Evolutionary conservation across 2,329 filamentous ascomycete genomes (phyloP).

Genomic region (Fusarium sterilihyphosum): DNA sequence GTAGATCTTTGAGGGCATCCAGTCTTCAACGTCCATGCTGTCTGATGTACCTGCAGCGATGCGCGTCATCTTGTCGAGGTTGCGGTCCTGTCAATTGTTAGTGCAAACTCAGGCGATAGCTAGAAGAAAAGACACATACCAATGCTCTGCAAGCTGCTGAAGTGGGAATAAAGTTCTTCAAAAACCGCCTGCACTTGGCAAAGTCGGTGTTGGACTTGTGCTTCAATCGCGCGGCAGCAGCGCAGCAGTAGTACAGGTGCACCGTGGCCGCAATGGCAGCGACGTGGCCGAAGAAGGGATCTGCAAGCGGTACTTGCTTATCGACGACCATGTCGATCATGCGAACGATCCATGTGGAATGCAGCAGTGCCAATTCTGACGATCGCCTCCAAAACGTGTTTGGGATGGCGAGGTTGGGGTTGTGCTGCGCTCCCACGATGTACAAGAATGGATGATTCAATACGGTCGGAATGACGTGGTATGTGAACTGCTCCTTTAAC

Average conservation of each 20-base stretch:
- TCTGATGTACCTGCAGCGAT: conserved; percentile 59
- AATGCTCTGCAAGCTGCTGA: conserved; percentile 58
- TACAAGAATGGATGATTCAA: conserved; percentile 65
- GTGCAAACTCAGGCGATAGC: neutral
- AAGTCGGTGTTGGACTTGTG: conserved; percentile 63
- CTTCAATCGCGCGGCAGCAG: conserved; percentile 58
- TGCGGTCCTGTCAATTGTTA: conserved; percentile 53
- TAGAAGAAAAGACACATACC: conserved; percentile 48
- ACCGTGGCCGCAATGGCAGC: conserved; percentile 63
- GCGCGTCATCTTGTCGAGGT: conserved; percentile 58
- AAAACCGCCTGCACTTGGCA: conserved; percentile 59
- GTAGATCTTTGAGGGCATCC: conserved; percentile 63
- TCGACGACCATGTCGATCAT: conserved; percentile 65
- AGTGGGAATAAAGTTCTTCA: conserved; percentile 58
- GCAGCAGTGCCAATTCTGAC: conserved; percentile 60
- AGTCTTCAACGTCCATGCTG: conserved; percentile 59
- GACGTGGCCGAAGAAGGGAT: conserved; percentile 62
- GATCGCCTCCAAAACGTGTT: conserved; percentile 65
- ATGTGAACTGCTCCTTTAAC: conserved; percentile 64
- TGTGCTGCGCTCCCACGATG: conserved; percentile 62
- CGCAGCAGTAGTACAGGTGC: conserved; percentile 64
- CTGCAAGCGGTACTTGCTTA: conserved; percentile 58
- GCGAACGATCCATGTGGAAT: conserved; percentile 64
- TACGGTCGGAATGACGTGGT: conserved; percentile 61
- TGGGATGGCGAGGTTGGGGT: conserved; percentile 61